Percentiles rank a stretch among this genome's conserved stretches.
Evolutionary conservation across 1,284 basidiomycete genomes (phyloP).

Genomic region (Erythrobasidium hasegawianum): DNA sequence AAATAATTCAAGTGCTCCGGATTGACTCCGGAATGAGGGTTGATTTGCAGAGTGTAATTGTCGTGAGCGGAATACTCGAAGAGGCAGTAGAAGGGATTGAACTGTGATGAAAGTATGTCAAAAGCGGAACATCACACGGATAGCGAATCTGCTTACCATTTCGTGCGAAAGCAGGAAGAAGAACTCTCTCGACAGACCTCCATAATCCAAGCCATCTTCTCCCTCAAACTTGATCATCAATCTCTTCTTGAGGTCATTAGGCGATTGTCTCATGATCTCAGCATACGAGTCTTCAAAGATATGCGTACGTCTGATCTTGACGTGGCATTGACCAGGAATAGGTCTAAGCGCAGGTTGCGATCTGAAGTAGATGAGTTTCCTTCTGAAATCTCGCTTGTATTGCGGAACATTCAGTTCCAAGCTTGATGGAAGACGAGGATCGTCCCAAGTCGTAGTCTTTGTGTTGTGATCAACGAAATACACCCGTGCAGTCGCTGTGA

Average conservation of each 20-base stretch:
- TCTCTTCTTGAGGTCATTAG: conserved; percentile 92
- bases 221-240: conserved; percentile 94
- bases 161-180: conserved; percentile 99
- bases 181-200: conserved; percentile 97
- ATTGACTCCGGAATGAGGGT: conserved; percentile 82
- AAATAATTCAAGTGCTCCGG: conserved; percentile 99
- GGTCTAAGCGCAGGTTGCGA: conserved; percentile 89
- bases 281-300: conserved; percentile 96
- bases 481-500: conserved; percentile 84
- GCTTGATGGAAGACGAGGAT: conserved; percentile 72
- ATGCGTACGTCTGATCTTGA: conserved; percentile 87
- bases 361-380: conserved; percentile 98
- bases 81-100: conserved; percentile 97
- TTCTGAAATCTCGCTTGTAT: conserved; percentile 97
- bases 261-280: conserved; percentile 89
- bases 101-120: conserved; percentile 59
- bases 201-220: conserved; percentile 97
- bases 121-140: background rate
- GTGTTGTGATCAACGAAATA: conserved; percentile 90
- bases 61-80: conserved; percentile 99
- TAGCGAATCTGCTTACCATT: conserved; percentile 50
- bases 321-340: conserved; percentile 81
- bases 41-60: conserved; percentile 79
- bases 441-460: conserved; percentile 94
- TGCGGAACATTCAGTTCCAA: conserved; percentile 94